Evolutionary conservation across 805 yeast species (phyloP).

Genomic region (Kuraishia hungarica): DNA sequence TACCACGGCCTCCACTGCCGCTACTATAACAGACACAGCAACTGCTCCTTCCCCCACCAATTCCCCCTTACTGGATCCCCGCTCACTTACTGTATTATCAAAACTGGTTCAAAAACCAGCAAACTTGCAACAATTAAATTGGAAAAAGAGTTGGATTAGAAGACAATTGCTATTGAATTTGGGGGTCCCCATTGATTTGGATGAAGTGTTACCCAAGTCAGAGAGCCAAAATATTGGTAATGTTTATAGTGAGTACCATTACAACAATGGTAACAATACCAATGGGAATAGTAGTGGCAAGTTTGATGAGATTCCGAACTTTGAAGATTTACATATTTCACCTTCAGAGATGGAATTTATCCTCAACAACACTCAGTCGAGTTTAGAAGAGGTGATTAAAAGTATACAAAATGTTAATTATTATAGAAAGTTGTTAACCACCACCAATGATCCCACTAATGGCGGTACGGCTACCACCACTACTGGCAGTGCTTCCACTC

Average conservation of each 20-base stretch:
- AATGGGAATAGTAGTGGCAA: not conserved
- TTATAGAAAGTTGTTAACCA: constrained; percentile 7
- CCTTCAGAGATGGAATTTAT: constrained; percentile 18
- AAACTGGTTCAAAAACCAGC: constrained; percentile 26
- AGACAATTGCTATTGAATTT: constrained; percentile 53
- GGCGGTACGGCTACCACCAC: constrained; percentile 18
- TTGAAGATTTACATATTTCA: not conserved
- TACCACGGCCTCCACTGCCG: too few relatives aligned
- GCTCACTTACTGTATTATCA: constrained; percentile 15
- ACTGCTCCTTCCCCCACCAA: too few relatives aligned
- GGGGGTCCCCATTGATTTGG: constrained; percentile 68
- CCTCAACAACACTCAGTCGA: constrained; percentile 12
- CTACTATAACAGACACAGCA: too few relatives aligned
- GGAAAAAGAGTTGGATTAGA: constrained; percentile 62
- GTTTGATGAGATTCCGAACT: not conserved
- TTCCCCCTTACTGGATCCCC: constrained; percentile 11
- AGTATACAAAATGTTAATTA: constrained; percentile 17
- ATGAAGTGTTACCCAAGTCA: constrained; percentile 34
- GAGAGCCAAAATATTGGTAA: constrained; percentile 4
- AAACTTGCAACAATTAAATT: constrained; percentile 49
- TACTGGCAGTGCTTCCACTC: constrained; percentile 12
- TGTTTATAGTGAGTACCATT: constrained; percentile 6
- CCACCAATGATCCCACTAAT: not conserved
- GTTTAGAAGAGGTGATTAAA: constrained; percentile 13
- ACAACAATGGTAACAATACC: too few relatives aligned